Percentiles rank a stretch among this genome's conserved stretches.
phyloP scores from a whole-genome alignment of 1,284 basidiomycete genomes.

The Mrakiaceae sp. region DNA sequence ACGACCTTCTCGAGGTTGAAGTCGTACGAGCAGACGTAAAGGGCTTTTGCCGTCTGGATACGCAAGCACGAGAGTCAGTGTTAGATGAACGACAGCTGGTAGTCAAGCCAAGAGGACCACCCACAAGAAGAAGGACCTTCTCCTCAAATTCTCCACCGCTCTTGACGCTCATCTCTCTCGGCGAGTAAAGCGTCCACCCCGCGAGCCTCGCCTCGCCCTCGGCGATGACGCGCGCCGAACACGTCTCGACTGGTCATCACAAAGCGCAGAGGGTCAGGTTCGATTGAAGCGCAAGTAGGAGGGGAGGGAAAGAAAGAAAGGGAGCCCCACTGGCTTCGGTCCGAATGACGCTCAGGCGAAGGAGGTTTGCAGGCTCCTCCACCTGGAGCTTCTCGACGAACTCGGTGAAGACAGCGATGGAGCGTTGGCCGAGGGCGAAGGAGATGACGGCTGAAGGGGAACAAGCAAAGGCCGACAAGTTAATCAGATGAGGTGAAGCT shows the following conservation, averaged over 20 bases:
- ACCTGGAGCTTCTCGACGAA: conserved; percentile 75
- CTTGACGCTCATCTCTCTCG: conserved; percentile 59
- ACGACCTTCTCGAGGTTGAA: conserved; percentile 84
- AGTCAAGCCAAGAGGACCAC: conserved; percentile 24
- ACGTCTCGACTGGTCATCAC: conserved; percentile 52
- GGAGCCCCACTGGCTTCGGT: conserved; percentile 56
- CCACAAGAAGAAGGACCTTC: conserved; percentile 76
- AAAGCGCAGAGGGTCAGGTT: not conserved
- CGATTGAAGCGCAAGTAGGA: not conserved
- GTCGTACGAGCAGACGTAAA: conserved; percentile 71
- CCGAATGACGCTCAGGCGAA: conserved; percentile 74
- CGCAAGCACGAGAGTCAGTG: conserved; percentile 14
- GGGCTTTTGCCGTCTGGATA: conserved; percentile 46
- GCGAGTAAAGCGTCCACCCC: conserved; percentile 88
- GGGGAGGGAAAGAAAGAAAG: not conserved
- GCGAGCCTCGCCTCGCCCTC: conserved; percentile 30
- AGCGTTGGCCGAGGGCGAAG: conserved; percentile 78
- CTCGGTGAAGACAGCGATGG: conserved; percentile 74
- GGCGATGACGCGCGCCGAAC: conserved; percentile 53
- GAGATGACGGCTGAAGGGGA: conserved; percentile 59
- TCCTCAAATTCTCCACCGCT: conserved; percentile 76
- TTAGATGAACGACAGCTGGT: not conserved
- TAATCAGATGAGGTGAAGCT: conserved; percentile 22
- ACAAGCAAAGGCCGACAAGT: conserved; percentile 9
- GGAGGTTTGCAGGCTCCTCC: conserved; percentile 77